Evolutionary conservation across 2,329 filamentous ascomycete species (phyloP), one percentile per base, ranked within the genome.

Genomic region (Clonostachys rhizophaga): DNA sequence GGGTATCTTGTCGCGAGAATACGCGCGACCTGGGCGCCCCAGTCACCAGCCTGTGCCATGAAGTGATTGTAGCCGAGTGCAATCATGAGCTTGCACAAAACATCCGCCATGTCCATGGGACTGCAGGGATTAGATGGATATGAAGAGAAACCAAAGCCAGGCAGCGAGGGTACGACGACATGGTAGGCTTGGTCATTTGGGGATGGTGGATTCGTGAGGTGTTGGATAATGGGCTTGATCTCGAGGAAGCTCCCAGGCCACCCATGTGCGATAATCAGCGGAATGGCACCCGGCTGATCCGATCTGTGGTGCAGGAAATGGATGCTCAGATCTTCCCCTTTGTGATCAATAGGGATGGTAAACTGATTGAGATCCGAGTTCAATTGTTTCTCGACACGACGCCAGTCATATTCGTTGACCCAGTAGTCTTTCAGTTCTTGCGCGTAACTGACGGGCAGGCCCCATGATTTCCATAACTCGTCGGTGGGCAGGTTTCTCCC

Each of bases 171-270:
- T 0, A 67, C 68, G 5, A 78, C 65, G 34, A 76, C 60, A 52
- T 76, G 69, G 55, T 74, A 77, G 5, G 71, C 63, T 16, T 65
- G 68, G 10, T 50, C 37, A 4, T 47, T 46, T 6, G 55, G 48
- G 11, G 57, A 48, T 1, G 53, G 30, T 0, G 64, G 63, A 6
- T 56, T 52, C 4, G 59, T 58, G 14, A 71, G 56, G 3, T 52
- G 52, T 9, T 62, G 55, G 35, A 72, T 55, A 33, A 72, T 58
- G 24, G 58, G 58, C n/a, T 54, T 50, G 5, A 65, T 56, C 53
- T 72, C 69, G 5, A 69, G 49, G 44, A 71, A 70, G 5, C 60
- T 66, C 0, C 68, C 67, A 2, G 70, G 69, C 69, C 70, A 72
- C 40, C 69, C 69, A 52, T 73, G 70, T 10, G 67, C 45, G 44